A percentile compares a stretch with the other conserved stretches of the same genome.
phyloP scores from a whole-genome alignment of 2,329 filamentous ascomycete species.

The Microdochium paspali region DNA sequence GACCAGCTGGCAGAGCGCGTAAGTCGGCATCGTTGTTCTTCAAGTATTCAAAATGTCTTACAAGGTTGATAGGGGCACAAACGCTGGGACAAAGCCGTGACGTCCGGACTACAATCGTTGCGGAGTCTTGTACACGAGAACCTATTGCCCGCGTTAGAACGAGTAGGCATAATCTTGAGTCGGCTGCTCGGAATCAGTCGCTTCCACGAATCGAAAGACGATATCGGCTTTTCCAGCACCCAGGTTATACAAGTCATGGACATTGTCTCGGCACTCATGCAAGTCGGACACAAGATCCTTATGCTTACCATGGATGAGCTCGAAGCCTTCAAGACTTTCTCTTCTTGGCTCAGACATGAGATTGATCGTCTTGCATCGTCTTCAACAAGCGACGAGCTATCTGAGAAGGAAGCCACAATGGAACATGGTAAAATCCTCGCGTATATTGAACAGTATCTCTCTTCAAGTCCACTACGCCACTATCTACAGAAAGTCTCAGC shows the following conservation, averaged over 20 bases:
- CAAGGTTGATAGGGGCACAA: constrained; percentile 62
- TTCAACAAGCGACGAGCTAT: constrained; percentile 60
- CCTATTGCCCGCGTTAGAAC: constrained; percentile 78
- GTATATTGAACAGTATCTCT: constrained; percentile 68
- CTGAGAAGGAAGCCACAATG: constrained; percentile 68
- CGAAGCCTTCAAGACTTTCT: constrained; percentile 68
- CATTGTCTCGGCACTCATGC: constrained; percentile 62
- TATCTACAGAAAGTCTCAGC: constrained; percentile 45
- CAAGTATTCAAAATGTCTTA: background rate
- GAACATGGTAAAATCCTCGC: constrained; percentile 64
- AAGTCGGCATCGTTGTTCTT: constrained; percentile 17
- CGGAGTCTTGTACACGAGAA: constrained; percentile 76
- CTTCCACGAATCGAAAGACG: constrained; percentile 60
- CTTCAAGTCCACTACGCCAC: constrained; percentile 51
- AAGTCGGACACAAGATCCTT: constrained; percentile 67
- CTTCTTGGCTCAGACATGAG: constrained; percentile 72
- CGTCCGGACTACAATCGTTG: constrained; percentile 67
- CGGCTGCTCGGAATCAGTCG: constrained; percentile 75
- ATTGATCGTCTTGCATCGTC: constrained; percentile 66
- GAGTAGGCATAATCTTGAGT: constrained; percentile 71
- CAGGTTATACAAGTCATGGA: constrained; percentile 60
- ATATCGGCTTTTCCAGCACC: constrained; percentile 55
- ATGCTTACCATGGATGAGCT: constrained; percentile 67
- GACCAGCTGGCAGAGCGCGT: constrained; percentile 75
- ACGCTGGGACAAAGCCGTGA: constrained; percentile 85